Conservation (phyloP, 2,329 filamentous ascomycete genomes). For the Colletotrichum australisinense region DNA sequence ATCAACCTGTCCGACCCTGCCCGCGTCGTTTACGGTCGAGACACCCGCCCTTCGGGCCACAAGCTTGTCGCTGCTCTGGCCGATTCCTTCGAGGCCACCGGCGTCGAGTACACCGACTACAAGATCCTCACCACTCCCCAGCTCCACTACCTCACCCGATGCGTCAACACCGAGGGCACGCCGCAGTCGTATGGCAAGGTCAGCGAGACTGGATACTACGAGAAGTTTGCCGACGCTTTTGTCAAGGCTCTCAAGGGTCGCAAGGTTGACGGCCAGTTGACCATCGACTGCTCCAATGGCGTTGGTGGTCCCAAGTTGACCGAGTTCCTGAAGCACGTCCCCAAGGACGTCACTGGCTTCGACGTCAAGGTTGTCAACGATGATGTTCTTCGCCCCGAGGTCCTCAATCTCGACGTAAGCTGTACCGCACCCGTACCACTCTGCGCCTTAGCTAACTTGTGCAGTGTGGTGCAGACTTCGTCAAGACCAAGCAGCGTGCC, state of each 20-base stretch:
- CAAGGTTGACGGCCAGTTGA: conserved; percentile 79
- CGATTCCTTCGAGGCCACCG: conserved; percentile 81
- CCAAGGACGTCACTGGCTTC: conserved; percentile 75
- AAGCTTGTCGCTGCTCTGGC: conserved; percentile 83
- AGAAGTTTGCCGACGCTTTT: conserved; percentile 90
- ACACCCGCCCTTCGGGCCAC: conserved; percentile 92
- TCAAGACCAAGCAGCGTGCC: conserved; percentile 95
- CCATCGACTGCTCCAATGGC: conserved; percentile 96
- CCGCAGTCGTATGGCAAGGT: conserved; percentile 88
- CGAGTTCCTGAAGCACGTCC: conserved; percentile 87
- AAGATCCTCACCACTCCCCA: conserved; percentile 97
- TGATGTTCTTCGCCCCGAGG: conserved; percentile 89
- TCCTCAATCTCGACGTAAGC: conserved; percentile 86
- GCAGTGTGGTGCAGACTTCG: conserved; percentile 93
- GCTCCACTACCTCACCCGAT: conserved; percentile 95
- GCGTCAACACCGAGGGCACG: conserved; percentile 91
- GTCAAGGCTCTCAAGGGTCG: conserved; percentile 82
- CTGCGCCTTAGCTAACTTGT: background rate
- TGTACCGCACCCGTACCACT: background rate
- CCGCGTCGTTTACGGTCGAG: conserved; percentile 88
- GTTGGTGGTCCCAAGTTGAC: conserved; percentile 92
- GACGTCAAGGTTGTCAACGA: conserved; percentile 93
- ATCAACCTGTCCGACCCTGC: conserved; percentile 78
- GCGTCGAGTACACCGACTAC: conserved; percentile 82
- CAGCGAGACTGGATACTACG: conserved; percentile 93